Evolutionary conservation across 805 yeast genomes (phyloP), one percentile per base, ranked within the genome.

Genomic region (Wickerhamiella parazyma): DNA sequence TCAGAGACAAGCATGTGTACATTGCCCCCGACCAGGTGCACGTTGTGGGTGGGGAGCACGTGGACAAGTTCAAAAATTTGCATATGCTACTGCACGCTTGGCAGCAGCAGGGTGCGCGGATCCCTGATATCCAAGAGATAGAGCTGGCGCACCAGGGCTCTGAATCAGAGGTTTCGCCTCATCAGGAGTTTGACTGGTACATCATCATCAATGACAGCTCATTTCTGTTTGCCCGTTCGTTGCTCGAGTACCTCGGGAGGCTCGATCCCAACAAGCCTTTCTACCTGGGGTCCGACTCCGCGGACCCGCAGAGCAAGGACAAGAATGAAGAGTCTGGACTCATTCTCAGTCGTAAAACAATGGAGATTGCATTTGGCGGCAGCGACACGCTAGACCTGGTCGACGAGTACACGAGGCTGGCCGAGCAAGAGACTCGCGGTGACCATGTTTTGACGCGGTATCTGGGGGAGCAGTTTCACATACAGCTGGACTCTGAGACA

Each of bases 61-160:
- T 54, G 16, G 53, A 51, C 29, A 45, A 47, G 26, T 54, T 42
- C 45, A 46, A 48, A 33, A 41, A 46, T 31, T 22, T 57, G 36
- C 59, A 59, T 1, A 49, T 54, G 55, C 47, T 57, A 14, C 40
- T 38, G 10, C 54, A 51, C n/a, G 53, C 53, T 2, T 57, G 49
- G 45, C 37, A 18, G 31, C 14, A 28, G 16, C 31, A 28, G 18
- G 10, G 17, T 8, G 26, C 16, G 9, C 18, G 24, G 3, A 26
- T 11, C 7, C 16, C 20, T 4, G 24, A 21, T 5, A 6, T 21
- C 8, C 8, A 21, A 21, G 24, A 21, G 5, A 21, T 21, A 5
- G 8, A 21, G 24, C 24, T 34, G 17, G 10, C 7, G 5, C 17
- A 16, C 14, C 17, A 26, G 4, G 12, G 6, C 9, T 34, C 25